Evolutionary conservation across 352 stramenopile species (phyloP), one percentile per base, ranked within the genome.

Genomic region (Thraustotheca clavata): DNA sequence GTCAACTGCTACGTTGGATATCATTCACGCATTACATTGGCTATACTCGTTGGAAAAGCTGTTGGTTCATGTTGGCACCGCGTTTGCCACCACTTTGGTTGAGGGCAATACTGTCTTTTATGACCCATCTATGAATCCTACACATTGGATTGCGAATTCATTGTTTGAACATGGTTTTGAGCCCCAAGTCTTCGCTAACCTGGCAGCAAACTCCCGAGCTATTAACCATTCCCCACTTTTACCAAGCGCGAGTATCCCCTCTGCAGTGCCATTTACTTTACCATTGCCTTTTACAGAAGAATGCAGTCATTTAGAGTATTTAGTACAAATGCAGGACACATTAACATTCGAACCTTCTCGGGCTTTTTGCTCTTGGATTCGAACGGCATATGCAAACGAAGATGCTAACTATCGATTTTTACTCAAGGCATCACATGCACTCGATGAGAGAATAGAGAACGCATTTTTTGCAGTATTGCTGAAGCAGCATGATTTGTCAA

Each of bases 381-480:
- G 79, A 54, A 62, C 73, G 5, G 59, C 50, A 32, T 83, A 90
- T 33, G 69, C 71, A 0, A 77, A 71, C 38, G 73, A 62, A 33
- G 79, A 93, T 20, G 27, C 74, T 1, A 73, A 76, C 11, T 93
- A 93, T 62, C 76, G 80, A 16, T 89, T 93, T 75, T 69, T 91
- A 3, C 16, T 77, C 46, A 67, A 46, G 68, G 66, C 12, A 5
- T 59, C 47, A 26, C 18, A 22, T 14, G 29, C 20, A 9, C 6
- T 50, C 9, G 33, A 49, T 18, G 60, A 62, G 3, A 54, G 61
- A n/a, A 76, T 93, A 0, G 86, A 94, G 67, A 27, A 63, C 11
- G 67, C 73, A 0, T 65, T 76, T 14, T 91, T 91, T 46, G 77
- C 79, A 2, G 75, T 63, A 3, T 46, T 91, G 7, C 27, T 91